Evolutionary conservation across 2,329 filamentous ascomycete species (phyloP).

Genomic region (Pseudogymnoascus sp.): DNA sequence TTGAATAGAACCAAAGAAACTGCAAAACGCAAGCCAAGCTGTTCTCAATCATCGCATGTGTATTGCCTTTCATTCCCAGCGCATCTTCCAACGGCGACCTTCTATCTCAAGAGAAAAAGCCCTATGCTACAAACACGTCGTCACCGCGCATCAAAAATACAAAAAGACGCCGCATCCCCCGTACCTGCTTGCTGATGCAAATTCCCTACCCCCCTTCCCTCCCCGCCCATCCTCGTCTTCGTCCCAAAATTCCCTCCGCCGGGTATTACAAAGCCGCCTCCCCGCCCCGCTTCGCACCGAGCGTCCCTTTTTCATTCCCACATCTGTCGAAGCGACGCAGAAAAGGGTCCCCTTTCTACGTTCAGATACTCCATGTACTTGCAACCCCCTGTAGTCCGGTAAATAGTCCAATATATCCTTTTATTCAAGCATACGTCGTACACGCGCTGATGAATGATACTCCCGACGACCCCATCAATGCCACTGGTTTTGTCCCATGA

Average conservation of each 20-base stretch:
- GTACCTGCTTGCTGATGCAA: constrained; percentile 4
- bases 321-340: neutral
- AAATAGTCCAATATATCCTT: constrained; percentile 8
- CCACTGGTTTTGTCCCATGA: constrained; percentile 60
- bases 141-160: neutral
- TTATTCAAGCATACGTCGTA: constrained; percentile 3
- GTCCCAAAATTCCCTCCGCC: neutral
- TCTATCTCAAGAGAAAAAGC: constrained; percentile 3
- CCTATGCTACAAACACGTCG: neutral
- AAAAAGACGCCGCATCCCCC: neutral
- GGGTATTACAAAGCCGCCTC: constrained; percentile 5
- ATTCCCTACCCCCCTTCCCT: neutral
- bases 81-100: constrained; percentile 6
- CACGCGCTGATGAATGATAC: neutral
- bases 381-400: neutral
- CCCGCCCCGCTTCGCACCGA: neutral
- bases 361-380: constrained; percentile 1
- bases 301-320: neutral
- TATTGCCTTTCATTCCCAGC: neutral
- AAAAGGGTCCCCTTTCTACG: neutral
- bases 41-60: neutral
- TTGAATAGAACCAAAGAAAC: neutral
- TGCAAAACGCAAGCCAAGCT: neutral
- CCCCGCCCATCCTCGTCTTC: neutral
- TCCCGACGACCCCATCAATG: constrained; percentile 46